phyloP scores from a whole-genome alignment of 106 monocot genomes.

The Amphibolis antarctica region DNA sequence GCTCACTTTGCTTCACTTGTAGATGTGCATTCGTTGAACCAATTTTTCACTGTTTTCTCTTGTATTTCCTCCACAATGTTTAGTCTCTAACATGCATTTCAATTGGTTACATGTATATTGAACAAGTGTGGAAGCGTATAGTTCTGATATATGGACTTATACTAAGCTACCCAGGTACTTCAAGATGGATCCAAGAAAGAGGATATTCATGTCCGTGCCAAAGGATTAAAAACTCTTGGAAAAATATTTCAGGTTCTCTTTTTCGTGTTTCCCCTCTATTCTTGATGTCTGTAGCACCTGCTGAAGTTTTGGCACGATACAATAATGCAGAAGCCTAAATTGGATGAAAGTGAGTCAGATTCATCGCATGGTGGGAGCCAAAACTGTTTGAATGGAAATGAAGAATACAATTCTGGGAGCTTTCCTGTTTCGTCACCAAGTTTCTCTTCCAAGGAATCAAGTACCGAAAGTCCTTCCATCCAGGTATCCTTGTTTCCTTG shows the following conservation, averaged over 20 bases:
- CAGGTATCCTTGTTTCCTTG: neutral
- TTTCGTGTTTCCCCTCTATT: neutral
- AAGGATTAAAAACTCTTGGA: constrained; percentile 85
- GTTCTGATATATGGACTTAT: neutral
- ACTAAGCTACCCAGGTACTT: constrained; percentile 47
- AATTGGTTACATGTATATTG: neutral
- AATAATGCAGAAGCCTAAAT: neutral
- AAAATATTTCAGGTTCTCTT: constrained; percentile 79
- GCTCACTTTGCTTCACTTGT: no score
- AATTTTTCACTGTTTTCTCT: neutral
- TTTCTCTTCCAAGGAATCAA: neutral
- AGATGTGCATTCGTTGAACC: neutral
- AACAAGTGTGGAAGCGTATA: neutral
- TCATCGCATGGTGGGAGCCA: neutral
- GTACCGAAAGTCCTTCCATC: neutral
- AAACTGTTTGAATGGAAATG: constrained; percentile 2
- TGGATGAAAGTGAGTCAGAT: neutral
- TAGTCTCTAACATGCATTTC: neutral
- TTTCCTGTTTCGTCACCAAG: neutral
- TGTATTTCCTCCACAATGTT: neutral
- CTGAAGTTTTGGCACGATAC: neutral
- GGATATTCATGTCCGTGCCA: constrained; percentile 85
- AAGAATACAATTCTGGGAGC: neutral
- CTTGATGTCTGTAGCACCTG: neutral
- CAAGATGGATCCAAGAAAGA: constrained; percentile 72